A percentile compares a stretch with the other conserved stretches of the same genome.
Evolutionary conservation across 805 yeast species (phyloP).

Genomic region (Priceomyces castillae): DNA sequence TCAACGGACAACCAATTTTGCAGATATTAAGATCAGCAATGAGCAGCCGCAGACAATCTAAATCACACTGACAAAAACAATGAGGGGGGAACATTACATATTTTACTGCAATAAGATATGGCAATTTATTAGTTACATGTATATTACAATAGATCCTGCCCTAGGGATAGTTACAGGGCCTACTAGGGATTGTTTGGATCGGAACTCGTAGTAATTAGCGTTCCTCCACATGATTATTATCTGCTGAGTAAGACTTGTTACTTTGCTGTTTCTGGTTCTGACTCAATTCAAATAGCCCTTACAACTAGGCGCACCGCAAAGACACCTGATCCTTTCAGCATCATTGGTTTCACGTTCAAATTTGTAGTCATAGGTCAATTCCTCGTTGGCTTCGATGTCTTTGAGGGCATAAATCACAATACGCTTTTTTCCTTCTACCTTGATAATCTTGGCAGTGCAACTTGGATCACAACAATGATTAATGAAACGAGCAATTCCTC

Average conservation of each 20-base stretch:
- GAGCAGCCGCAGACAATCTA: too few relatives aligned
- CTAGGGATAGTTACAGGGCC: too few relatives aligned
- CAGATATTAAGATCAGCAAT: too few relatives aligned
- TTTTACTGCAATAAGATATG: not conserved
- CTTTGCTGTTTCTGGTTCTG: too few relatives aligned
- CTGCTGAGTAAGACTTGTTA: too few relatives aligned
- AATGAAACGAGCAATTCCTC: constrained; percentile 95
- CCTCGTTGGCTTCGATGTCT: constrained; percentile 86
- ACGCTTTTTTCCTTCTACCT: constrained; percentile 89
- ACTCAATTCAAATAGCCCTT: constrained; percentile 79
- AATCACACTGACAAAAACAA: too few relatives aligned
- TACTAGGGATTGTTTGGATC: too few relatives aligned
- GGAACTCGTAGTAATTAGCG: too few relatives aligned
- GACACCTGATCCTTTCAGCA: constrained; percentile 82
- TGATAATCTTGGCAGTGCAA: constrained; percentile 94
- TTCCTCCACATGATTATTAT: too few relatives aligned
- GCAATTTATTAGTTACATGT: not conserved
- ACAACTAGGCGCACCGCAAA: constrained; percentile 94
- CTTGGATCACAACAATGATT: constrained; percentile 98
- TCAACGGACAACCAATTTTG: too few relatives aligned
- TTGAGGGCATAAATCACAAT: constrained; percentile 92
- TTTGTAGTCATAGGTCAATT: constrained; percentile 92
- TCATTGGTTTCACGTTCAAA: constrained; percentile 90
- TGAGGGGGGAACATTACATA: too few relatives aligned
- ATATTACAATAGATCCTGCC: not conserved